Evolutionary conservation across 2,329 filamentous ascomycete genomes (phyloP), one percentile per base, ranked within the genome.

Genomic region (Penicillium fuscoglaucum): DNA sequence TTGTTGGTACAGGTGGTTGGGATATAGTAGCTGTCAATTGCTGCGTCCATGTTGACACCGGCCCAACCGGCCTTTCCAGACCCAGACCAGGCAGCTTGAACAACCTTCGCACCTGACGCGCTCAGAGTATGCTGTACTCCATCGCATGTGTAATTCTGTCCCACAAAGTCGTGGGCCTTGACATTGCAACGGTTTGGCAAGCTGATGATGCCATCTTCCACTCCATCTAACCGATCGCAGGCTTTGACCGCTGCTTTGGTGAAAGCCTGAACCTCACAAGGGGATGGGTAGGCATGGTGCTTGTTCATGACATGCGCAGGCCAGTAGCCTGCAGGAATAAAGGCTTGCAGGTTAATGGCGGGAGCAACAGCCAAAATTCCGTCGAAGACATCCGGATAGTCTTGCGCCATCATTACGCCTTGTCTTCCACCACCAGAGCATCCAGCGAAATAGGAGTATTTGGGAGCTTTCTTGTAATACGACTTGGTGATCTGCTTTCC

Each of bases 331-430:
- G 40, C 40, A 12, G 19, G 19, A 15, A 41, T 41, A 13, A 41
- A 41, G 12, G 12, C 1, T 41, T 41, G 6, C 12, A 41, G 7
- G n/a, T 41, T 24, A 6, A 41, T 24, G 19, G 44, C 44, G 4
- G 44, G 44, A 17, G 44, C 44, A 9, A 77, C 76, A 13, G 83
- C 78, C 0, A 86, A 64, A 9, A 83, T 76, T 19, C 84, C 84
- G 61, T 86, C 82, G 55, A 85, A 86, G 59, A 85, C 83, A 0
- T 79, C 72, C 0, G 84, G 83, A 57, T 79, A 84, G 9, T 71
- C 65, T 59, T 86, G 78, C 0, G 82, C 79, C 6, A 79, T 53
- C 29, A 59, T 57, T n/a, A 62, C 43, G 9, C 61, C 63, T 40
- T 64, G 57, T 4, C 60, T 49, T 4, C 62, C 62, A 33, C 63